Evolutionary conservation across 2,329 filamentous ascomycete species (phyloP).

Genomic region (Monosporascus ibericus): DNA sequence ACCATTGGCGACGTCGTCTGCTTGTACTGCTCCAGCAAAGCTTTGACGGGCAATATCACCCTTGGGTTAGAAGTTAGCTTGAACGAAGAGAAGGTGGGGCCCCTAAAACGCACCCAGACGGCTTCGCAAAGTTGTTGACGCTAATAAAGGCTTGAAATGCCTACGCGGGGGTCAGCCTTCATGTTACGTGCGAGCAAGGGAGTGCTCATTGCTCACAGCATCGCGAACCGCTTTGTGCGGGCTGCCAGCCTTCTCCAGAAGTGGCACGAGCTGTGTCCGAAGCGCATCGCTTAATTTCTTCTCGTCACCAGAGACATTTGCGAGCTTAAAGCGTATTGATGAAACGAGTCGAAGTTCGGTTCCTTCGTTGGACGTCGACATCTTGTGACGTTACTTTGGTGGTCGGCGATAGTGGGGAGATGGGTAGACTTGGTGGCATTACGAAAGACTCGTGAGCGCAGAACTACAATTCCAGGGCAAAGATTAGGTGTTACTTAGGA

Average conservation of each 20-base stretch:
- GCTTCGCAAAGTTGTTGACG: constrained; percentile 49
- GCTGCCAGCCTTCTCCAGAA: constrained; percentile 82
- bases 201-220: constrained; percentile 16
- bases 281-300: constrained; percentile 74
- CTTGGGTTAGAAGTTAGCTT: constrained; percentile 25
- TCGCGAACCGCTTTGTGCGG: constrained; percentile 71
- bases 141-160: constrained; percentile 45
- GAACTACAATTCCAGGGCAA: no score
- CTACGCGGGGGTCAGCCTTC: constrained; percentile 24
- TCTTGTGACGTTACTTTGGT: constrained; percentile 5
- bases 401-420: not conserved
- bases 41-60: constrained; percentile 77
- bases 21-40: constrained; percentile 85
- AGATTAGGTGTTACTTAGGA: not conserved
- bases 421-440: constrained; percentile 1
- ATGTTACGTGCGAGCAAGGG: not conserved
- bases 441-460: not conserved
- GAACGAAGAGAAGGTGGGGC: constrained; percentile 1
- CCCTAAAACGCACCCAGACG: constrained; percentile 35
- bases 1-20: constrained; percentile 67
- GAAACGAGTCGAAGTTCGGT: constrained; percentile 27
- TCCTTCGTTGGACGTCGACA: constrained; percentile 23
- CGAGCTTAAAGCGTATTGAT: constrained; percentile 27
- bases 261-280: constrained; percentile 69
- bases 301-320: constrained; percentile 63